Conservation (phyloP, 768 basidiomycete genomes). For the Hericium rajendrae region DNA sequence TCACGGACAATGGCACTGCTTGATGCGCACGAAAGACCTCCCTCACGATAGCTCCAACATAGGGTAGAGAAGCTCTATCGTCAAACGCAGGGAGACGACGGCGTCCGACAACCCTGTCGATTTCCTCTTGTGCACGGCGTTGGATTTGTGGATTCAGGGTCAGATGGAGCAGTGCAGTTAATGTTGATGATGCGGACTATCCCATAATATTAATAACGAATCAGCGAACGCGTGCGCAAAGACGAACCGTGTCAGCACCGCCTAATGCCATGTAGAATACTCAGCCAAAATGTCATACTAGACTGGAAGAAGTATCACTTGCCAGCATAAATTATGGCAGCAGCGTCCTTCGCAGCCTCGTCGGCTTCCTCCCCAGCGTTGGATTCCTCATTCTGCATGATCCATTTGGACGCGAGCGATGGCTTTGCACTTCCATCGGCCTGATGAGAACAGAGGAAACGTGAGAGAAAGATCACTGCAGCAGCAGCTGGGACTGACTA, state of each 20-base stretch:
- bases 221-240: background rate
- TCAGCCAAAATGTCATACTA: background rate
- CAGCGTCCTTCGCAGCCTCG: background rate
- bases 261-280: background rate
- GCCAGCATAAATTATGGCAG: background rate
- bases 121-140: slow-evolving; percentile 4
- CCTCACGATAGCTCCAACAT: slow-evolving; percentile 6
- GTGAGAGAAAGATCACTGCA: background rate
- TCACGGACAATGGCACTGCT: background rate
- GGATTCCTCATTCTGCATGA: background rate
- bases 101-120: slow-evolving; percentile 3
- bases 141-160: slow-evolving; percentile 5
- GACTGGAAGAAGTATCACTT: background rate
- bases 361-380: background rate
- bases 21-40: slow-evolving; percentile 2
- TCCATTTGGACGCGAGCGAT: background rate
- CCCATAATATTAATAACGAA: background rate
- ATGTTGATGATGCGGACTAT: background rate
- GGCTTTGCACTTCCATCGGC: background rate
- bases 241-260: background rate
- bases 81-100: slow-evolving; percentile 4
- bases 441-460: background rate
- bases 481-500: background rate
- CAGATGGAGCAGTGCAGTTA: background rate
- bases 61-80: slow-evolving; percentile 3